Evolutionary conservation across 2,329 filamentous ascomycete species (phyloP), one percentile per base, ranked within the genome.

Genomic region (Botrytis fragariae): DNA sequence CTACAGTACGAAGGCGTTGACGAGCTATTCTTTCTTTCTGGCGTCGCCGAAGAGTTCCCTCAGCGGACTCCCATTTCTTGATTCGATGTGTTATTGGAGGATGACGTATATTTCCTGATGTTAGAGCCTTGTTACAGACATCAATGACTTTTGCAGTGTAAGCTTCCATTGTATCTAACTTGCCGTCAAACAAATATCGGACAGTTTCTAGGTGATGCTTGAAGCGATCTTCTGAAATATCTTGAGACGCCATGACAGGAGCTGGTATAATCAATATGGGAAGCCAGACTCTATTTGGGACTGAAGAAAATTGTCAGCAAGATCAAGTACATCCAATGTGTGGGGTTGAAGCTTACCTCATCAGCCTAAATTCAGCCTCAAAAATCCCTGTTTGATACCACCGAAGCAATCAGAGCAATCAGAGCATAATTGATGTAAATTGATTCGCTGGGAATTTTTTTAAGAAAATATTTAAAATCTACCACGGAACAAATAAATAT

Each of bases 151-250:
- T 9, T 22, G 61, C 12, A 14, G 32, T 63, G 35, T 42, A 44
- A 35, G 57, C 32, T 60, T 60, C 57, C 57, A 60, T 60, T 22
- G 57, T 60, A 60, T 60, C 57, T 60, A 60, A 18, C 57, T 60
- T 60, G 20, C 32, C 14, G 4, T 35, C 29, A 35, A 60, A 60
- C 4, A 60, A 35, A 5, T 10, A 0, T 22, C 57, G 57, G 32
- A 22, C 57, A 6, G 4, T 14, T 22, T 60, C 29, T 20, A 60
- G 32, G 18, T 60, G 4, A 18, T 5, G 2, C 1, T 60, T 18
- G 9, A 60, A 60, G 57, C 10, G 18, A 22, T 60, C 20, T 20
- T 60, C 29, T 1, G 4, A 25, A 1, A 22, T 14, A 60, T 35
- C 20, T 32, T 60, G 51, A 29, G 51, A 57, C 14, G 14, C 7